These are phyloP conservation scores for Cryphonectria radicalis DNA, from an alignment of 2,329 filamentous ascomycete species.

Conservation along the genomic window DNA sequence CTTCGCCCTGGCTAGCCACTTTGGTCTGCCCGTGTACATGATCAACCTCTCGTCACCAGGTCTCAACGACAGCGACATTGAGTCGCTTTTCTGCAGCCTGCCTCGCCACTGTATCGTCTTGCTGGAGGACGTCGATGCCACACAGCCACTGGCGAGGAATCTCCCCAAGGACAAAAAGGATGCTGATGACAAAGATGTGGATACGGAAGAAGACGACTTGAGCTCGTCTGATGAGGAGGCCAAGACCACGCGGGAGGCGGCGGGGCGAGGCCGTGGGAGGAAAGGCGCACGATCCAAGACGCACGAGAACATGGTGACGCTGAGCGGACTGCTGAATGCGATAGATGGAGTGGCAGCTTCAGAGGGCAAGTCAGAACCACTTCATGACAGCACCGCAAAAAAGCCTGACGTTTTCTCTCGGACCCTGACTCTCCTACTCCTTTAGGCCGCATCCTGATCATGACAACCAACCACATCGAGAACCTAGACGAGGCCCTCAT, in stretches of 20 bases:
- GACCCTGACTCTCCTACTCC: too few relatives aligned
- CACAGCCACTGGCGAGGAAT: constrained; percentile 18
- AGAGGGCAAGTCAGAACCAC: constrained; percentile 13
- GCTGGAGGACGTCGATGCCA: constrained; percentile 27
- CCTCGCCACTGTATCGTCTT: constrained; percentile 24
- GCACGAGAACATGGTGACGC: constrained; percentile 14
- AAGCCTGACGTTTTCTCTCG: not conserved
- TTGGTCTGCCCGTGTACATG: constrained; percentile 27
- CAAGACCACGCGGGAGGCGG: not conserved
- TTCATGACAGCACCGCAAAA: not conserved
- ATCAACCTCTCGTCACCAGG: constrained; percentile 21
- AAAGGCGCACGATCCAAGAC: not conserved
- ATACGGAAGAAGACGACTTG: not conserved
- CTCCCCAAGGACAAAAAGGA: not conserved
- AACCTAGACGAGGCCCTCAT: constrained; percentile 28
- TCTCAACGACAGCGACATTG: constrained; percentile 20
- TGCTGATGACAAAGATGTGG: not conserved
- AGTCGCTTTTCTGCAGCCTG: constrained; percentile 17
- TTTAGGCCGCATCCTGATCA: constrained; percentile 26
- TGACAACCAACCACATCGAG: constrained; percentile 28
- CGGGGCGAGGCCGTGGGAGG: not conserved
- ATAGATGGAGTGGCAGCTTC: constrained; percentile 27
- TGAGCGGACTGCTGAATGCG: constrained; percentile 27
- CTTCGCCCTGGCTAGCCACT: constrained; percentile 24
- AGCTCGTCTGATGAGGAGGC: not conserved